Conservation (phyloP, 2,329 filamentous ascomycete species). For the Fusarium marasasianum region DNA sequence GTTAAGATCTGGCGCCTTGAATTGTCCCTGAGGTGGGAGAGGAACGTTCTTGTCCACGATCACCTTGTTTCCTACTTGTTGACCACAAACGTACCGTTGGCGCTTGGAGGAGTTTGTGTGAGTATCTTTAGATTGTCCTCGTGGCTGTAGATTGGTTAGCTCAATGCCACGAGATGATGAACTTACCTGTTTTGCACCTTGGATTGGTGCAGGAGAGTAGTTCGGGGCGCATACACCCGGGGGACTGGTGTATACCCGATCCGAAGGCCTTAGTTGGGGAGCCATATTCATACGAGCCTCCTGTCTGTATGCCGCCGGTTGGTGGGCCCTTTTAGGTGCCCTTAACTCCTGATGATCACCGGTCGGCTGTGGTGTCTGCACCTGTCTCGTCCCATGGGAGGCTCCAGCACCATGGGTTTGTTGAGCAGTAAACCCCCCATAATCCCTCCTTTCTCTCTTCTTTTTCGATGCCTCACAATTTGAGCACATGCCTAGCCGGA, state of each 20-base stretch:
- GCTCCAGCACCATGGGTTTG: not conserved
- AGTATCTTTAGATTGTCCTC: not conserved
- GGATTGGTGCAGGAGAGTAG: not conserved
- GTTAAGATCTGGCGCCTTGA: not conserved
- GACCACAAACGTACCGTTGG: not conserved
- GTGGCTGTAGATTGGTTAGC: conserved; percentile 2
- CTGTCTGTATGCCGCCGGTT: not conserved
- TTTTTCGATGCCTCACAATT: not conserved
- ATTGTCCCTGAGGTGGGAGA: not conserved
- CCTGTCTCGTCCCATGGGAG: not conserved
- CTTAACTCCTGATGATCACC: not conserved
- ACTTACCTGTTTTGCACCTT: conserved; percentile 3
- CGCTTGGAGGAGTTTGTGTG: not conserved
- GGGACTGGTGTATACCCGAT: not conserved
- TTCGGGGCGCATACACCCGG: not conserved
- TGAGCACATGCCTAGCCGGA: not conserved
- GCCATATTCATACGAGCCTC: not conserved
- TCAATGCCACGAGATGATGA: not conserved
- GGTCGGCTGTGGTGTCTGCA: not conserved
- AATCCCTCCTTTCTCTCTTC: not conserved
- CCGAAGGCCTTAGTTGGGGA: not conserved
- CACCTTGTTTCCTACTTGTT: not conserved
- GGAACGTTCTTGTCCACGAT: not conserved
- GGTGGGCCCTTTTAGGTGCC: not conserved
- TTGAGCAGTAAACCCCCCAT: not conserved